Conservation (phyloP, 305 asterid species). For the Fraxinus paxiana region DNA sequence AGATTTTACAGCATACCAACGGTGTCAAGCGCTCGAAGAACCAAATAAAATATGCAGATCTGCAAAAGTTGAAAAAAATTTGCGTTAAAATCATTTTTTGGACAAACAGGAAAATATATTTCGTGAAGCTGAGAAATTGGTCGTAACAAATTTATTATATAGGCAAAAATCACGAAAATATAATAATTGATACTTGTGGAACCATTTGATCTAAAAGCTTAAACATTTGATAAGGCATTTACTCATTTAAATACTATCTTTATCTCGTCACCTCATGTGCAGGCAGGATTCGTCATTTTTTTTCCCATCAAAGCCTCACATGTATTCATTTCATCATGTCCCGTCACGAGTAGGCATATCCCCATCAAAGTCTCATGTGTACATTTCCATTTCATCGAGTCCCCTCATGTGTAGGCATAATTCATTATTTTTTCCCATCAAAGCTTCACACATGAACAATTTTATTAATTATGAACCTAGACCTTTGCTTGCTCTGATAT, state of each 20-base stretch:
- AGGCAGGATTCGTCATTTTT: neutral
- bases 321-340: neutral
- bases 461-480: neutral
- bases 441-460: neutral
- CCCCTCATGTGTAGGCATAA: neutral
- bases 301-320: neutral
- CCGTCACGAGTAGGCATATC: neutral
- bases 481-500: neutral
- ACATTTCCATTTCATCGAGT: neutral
- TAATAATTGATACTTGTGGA: neutral
- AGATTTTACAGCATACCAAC: conserved; percentile 3
- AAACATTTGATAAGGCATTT: neutral
- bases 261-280: neutral
- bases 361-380: neutral
- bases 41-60: conserved; percentile 1
- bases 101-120: neutral
- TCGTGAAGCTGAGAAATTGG: neutral
- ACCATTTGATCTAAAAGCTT: neutral
- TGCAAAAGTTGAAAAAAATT: neutral
- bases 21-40: conserved; percentile 5
- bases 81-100: neutral
- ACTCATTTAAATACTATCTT: neutral
- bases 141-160: neutral
- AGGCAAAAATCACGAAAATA: neutral
- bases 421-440: neutral